Conservation (phyloP, 768 basidiomycete genomes). For the Podaxis pistillaris region DNA sequence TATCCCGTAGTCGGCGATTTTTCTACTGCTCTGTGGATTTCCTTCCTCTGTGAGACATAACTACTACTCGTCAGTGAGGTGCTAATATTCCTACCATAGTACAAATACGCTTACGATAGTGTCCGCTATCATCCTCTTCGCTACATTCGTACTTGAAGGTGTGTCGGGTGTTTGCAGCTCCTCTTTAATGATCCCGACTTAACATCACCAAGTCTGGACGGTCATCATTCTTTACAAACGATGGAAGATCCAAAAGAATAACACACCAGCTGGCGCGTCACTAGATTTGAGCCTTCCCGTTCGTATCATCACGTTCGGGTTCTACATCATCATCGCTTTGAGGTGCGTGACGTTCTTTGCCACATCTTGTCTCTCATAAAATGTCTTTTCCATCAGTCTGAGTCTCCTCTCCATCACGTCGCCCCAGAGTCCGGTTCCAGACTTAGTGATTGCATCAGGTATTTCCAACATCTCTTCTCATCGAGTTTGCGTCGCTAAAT, state of each 20-base stretch:
- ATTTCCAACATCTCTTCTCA: constrained; percentile 11
- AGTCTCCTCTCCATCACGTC: constrained; percentile 44
- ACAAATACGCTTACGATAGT: constrained; percentile 39
- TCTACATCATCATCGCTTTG: constrained; percentile 40
- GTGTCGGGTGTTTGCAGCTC: neutral
- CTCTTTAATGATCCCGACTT: neutral
- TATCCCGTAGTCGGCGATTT: constrained; percentile 47
- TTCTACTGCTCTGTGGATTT: constrained; percentile 50
- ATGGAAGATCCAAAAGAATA: constrained; percentile 24
- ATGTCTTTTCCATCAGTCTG: constrained; percentile 27
- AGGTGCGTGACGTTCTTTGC: constrained; percentile 29
- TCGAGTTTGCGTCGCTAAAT: neutral
- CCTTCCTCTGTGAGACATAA: constrained; percentile 29
- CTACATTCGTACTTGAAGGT: constrained; percentile 40
- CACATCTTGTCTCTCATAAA: neutral
- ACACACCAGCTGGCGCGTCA: constrained; percentile 18
- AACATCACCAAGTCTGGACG: constrained; percentile 36
- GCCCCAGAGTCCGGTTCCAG: constrained; percentile 44
- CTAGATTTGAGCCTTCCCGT: constrained; percentile 44
- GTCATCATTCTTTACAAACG: constrained; percentile 36
- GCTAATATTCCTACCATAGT: constrained; percentile 24
- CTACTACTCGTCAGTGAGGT: neutral
- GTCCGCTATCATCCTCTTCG: constrained; percentile 38
- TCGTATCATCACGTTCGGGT: constrained; percentile 44
- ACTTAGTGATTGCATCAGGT: constrained; percentile 47